Conservation (phyloP, 106 monocot genomes). For the Platanthera guangdongensis region DNA sequence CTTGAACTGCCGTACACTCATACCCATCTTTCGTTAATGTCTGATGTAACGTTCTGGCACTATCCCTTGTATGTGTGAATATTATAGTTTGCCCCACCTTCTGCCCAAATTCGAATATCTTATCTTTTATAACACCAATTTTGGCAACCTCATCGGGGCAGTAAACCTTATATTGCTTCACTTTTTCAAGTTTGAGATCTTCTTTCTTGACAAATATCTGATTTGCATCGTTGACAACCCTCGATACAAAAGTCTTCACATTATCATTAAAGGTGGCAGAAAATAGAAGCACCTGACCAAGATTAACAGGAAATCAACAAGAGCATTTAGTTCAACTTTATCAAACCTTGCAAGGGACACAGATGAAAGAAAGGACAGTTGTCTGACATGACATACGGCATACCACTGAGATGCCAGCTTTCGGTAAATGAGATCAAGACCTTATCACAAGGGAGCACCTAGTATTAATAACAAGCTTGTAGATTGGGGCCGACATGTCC, state of each 20-base stretch:
- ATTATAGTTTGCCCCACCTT: conserved; percentile 91
- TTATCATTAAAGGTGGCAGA: conserved; percentile 89
- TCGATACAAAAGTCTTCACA: conserved; percentile 70
- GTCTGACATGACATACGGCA: not conserved
- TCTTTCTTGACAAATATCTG: conserved; percentile 90
- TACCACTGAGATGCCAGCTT: too few relatives aligned
- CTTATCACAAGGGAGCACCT: too few relatives aligned
- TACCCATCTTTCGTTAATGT: conserved; percentile 59
- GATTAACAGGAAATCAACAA: conserved; percentile 5
- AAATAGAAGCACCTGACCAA: conserved; percentile 73
- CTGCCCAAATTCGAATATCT: conserved; percentile 84
- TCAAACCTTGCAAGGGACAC: not conserved
- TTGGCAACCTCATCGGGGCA: conserved; percentile 83
- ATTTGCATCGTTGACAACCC: conserved; percentile 62
- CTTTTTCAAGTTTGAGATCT: conserved; percentile 64
- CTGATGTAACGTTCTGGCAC: conserved; percentile 62
- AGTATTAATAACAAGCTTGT: too few relatives aligned
- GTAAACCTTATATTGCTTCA: conserved; percentile 86
- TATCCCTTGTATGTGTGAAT: conserved; percentile 79
- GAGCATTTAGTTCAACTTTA: not conserved
- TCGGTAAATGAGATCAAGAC: too few relatives aligned
- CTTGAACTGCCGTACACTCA: conserved; percentile 89
- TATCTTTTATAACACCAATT: conserved; percentile 73
- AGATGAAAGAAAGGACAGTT: not conserved
- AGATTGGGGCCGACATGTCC: too few relatives aligned